phyloP scores from a whole-genome alignment of 495 filamentous ascomycete genomes.

The Podospora appendiculata region DNA sequence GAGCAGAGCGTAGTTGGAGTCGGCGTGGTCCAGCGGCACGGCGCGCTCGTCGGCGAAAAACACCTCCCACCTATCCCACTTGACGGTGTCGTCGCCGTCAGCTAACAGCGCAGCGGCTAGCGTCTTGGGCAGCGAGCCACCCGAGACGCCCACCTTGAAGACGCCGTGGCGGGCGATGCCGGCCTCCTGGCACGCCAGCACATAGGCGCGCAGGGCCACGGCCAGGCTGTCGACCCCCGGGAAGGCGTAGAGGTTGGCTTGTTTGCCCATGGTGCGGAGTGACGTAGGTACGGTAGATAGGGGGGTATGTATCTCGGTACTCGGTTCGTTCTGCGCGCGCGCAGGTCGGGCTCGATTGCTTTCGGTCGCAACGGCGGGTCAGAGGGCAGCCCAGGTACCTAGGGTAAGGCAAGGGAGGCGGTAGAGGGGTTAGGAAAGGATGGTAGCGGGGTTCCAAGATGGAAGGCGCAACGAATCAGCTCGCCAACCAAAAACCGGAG shows the following conservation, averaged over 20 bases:
- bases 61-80: conserved; percentile 89
- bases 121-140: conserved; percentile 83
- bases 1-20: conserved; percentile 88
- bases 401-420: not conserved
- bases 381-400: not conserved
- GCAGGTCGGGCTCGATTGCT: no score
- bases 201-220: conserved; percentile 64
- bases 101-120: conserved; percentile 74
- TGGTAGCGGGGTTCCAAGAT: not conserved
- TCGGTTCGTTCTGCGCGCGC: no score
- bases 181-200: conserved; percentile 70
- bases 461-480: not conserved
- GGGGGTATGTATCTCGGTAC: no score
- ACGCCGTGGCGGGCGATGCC: conserved; percentile 68
- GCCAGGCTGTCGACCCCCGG: conserved; percentile 59
- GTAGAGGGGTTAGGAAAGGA: no score
- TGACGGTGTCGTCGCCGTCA: conserved; percentile 48
- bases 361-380: no score
- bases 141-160: conserved; percentile 90
- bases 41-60: conserved; percentile 98
- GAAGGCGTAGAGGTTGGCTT: conserved; percentile 84
- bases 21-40: conserved; percentile 81
- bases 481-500: not conserved
- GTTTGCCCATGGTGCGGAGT: conserved; percentile 49
- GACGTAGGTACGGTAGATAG: not conserved